Percentiles rank a stretch among this genome's conserved stretches.
Conservation (phyloP, 2,329 filamentous ascomycete species). For the Kalmusia sp. region DNA sequence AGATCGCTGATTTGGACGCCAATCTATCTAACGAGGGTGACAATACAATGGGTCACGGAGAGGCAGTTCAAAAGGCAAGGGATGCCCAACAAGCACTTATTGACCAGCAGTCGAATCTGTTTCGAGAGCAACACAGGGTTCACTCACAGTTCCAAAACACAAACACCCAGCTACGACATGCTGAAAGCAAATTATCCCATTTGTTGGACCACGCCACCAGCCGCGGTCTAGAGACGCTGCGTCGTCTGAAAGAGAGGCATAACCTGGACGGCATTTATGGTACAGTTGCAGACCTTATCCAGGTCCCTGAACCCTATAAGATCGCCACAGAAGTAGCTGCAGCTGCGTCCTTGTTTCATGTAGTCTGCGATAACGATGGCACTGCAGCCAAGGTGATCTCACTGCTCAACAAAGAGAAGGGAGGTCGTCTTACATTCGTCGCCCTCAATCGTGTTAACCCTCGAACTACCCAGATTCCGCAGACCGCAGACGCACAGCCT, state of each 20-base stretch:
- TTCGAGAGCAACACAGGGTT: slow-evolving; percentile 87
- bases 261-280: slow-evolving; percentile 89
- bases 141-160: slow-evolving; percentile 78
- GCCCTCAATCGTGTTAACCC: slow-evolving; percentile 82
- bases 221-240: slow-evolving; percentile 84
- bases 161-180: slow-evolving; percentile 75
- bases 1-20: slow-evolving; percentile 73
- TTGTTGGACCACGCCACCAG: slow-evolving; percentile 91
- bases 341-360: slow-evolving; percentile 91
- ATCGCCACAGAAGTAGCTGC: slow-evolving; percentile 92
- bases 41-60: slow-evolving; percentile 73
- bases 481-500: slow-evolving; percentile 85
- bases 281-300: slow-evolving; percentile 89
- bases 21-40: slow-evolving; percentile 81
- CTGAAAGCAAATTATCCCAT: slow-evolving; percentile 78
- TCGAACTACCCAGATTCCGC: slow-evolving; percentile 76
- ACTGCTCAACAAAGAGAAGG: slow-evolving; percentile 77
- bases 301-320: slow-evolving; percentile 83
- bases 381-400: slow-evolving; percentile 85
- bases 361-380: slow-evolving; percentile 89
- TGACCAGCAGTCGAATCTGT: slow-evolving; percentile 86
- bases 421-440: slow-evolving; percentile 92
- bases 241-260: slow-evolving; percentile 79
- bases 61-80: slow-evolving; percentile 77
- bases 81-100: slow-evolving; percentile 79